phyloP scores from a whole-genome alignment of 371 early-diverging fungal genomes.

The Chytridiales sp. region DNA sequence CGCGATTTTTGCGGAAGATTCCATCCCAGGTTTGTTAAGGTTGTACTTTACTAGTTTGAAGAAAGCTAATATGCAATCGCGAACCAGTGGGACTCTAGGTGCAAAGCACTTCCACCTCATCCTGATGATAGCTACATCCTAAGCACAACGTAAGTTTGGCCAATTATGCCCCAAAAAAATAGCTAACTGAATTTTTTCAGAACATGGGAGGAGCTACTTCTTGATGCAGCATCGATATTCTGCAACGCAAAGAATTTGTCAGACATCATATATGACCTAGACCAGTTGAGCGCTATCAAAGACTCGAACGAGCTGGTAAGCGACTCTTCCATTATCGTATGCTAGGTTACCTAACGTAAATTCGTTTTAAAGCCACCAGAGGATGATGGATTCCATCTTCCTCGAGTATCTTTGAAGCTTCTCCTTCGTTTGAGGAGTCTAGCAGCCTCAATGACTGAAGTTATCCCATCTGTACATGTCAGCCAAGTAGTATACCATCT shows the following conservation, averaged over 20 bases:
- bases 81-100: slow-evolving; percentile 28
- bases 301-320: slow-evolving; percentile 31
- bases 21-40: slow-evolving; percentile 34
- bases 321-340: not conserved
- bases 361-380: slow-evolving; percentile 31
- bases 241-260: slow-evolving; percentile 36
- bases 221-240: slow-evolving; percentile 33
- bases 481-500: slow-evolving; percentile 47
- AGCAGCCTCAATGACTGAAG: slow-evolving; percentile 30
- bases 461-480: slow-evolving; percentile 29
- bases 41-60: too few relatives aligned
- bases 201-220: slow-evolving; percentile 47
- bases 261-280: slow-evolving; percentile 37
- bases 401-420: slow-evolving; percentile 42
- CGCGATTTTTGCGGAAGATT: slow-evolving; percentile 36
- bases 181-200: slow-evolving; percentile 7
- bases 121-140: slow-evolving; percentile 42
- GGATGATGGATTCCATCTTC: slow-evolving; percentile 48
- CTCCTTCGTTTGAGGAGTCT: slow-evolving; percentile 43
- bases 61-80: too few relatives aligned
- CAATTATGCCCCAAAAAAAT: not conserved
- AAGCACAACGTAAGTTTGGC: slow-evolving; percentile 24
- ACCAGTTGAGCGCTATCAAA: slow-evolving; percentile 13
- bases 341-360: not conserved
- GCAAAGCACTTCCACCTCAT: slow-evolving; percentile 40